phyloP scores from a whole-genome alignment of 331 rosid genomes.

The Rhamnella rubrinervis region DNA sequence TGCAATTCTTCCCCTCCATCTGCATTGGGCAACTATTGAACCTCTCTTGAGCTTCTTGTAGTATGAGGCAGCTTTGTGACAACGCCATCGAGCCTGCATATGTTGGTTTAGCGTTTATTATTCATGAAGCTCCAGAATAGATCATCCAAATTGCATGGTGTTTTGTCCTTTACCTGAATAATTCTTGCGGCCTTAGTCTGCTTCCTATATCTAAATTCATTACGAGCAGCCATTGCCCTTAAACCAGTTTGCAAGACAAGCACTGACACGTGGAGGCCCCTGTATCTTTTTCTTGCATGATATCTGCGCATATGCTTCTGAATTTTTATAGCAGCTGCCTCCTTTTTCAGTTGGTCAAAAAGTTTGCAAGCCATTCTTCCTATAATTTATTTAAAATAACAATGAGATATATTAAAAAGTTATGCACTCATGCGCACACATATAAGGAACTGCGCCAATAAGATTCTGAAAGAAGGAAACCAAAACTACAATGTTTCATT shows the following conservation, averaged over 20 bases:
- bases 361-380: conserved; percentile 85
- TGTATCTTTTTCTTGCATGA: conserved; percentile 61
- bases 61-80: conserved; percentile 68
- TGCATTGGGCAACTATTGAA: conserved; percentile 66
- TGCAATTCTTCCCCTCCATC: conserved; percentile 74
- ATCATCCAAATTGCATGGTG: conserved; percentile 1
- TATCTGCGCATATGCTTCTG: conserved; percentile 69
- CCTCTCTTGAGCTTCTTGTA: conserved; percentile 80
- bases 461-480: neutral
- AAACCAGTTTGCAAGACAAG: conserved; percentile 80
- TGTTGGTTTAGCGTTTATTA: conserved; percentile 17
- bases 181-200: conserved; percentile 69
- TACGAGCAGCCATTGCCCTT: conserved; percentile 79
- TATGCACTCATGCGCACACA: conserved; percentile 16
- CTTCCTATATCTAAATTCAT: conserved; percentile 66
- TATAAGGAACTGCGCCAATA: conserved; percentile 3
- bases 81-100: conserved; percentile 84
- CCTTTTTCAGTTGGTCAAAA: conserved; percentile 61
- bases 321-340: conserved; percentile 75
- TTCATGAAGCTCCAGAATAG: neutral
- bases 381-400: conserved; percentile 34
- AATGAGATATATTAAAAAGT: conserved; percentile 15
- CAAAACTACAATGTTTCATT: conserved; percentile 7
- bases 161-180: conserved; percentile 59
- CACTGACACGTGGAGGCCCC: conserved; percentile 55